Evolutionary conservation across 2,329 filamentous ascomycete genomes (phyloP), one percentile per base, ranked within the genome.

Genomic region (Lizonia empirigonia): DNA sequence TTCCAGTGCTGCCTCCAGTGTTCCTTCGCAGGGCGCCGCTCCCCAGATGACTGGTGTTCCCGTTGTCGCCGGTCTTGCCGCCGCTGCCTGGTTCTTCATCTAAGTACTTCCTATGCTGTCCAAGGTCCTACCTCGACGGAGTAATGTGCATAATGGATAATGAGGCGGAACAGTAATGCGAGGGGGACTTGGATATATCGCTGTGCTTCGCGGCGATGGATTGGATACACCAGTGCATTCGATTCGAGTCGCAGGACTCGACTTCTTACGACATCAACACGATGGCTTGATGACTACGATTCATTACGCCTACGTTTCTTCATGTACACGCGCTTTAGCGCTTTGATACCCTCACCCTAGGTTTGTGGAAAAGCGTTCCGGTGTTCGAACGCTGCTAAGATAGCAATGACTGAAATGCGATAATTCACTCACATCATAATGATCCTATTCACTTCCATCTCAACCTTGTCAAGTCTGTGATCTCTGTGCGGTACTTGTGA

Each of bases 51-150:
- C 72, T 24, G 72, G 63, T 49, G 58, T 71, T 19, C 71, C 73
- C 27, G 40, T 75, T 29, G 67, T 68, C 34, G 73, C 69, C 57
- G 73, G 62, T 48, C 68, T 63, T 26, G 72, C 68, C 59, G 48
- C 73, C 33, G 69, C 70, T 40, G 71, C 71, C 42, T 62, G 69
- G 57, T 55, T 74, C 57, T 55, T 74, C 52, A 57, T 76, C 55
- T 76, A 74, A 74, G 59, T 55, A 37, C 50, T 20, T 42, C 23
- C 40, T 41, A 27, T 33, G 23, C 35, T 44, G 37, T 51, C 56
- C 59, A 61, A 69, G 54, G 42, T 56, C 58, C 52, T 59, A 47
- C 44, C 52, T 58, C 47, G 50, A 53, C 37, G 57, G 59, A 61
- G 55, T 70, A 71, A 70, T 72, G 64, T 64, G 59, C 56, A 66